A percentile compares a stretch with the other conserved stretches of the same genome.
Evolutionary conservation across 495 filamentous ascomycete genomes (phyloP).

Genomic region (Geoglossum glabrum): DNA sequence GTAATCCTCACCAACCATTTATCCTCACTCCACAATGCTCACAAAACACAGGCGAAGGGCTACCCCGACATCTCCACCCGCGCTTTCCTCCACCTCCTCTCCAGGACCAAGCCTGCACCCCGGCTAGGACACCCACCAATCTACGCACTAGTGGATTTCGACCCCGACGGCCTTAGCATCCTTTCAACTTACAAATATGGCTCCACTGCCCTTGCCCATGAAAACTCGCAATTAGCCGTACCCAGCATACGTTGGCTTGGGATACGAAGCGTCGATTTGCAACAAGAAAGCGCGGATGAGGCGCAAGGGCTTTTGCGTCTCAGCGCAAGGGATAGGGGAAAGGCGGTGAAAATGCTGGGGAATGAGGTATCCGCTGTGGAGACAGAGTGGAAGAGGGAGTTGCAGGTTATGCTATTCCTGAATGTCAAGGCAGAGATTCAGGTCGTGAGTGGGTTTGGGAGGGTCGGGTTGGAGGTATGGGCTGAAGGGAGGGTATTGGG

Average conservation of each 20-base stretch:
- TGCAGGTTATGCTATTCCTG: constrained; percentile 75
- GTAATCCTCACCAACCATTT: constrained; percentile 20
- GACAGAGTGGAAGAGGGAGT: constrained; percentile 35
- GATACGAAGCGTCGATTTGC: constrained; percentile 39
- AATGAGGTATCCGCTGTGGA: constrained; percentile 25
- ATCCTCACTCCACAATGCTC: constrained; percentile 9
- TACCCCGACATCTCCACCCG: constrained; percentile 77
- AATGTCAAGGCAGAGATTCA: constrained; percentile 85
- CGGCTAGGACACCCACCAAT: constrained; percentile 24
- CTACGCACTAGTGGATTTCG: constrained; percentile 59
- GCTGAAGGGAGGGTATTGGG: constrained; percentile 24
- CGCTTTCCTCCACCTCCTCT: constrained; percentile 37
- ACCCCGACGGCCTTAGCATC: constrained; percentile 74
- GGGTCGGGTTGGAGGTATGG: constrained; percentile 39
- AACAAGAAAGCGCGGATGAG: constrained; percentile 11
- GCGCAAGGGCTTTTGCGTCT: constrained; percentile 29
- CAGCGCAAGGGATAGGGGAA: constrained; percentile 43
- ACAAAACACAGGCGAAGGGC: constrained; percentile 49
- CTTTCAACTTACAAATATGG: constrained; percentile 74
- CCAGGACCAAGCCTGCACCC: constrained; percentile 7
- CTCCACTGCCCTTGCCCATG: constrained; percentile 51
- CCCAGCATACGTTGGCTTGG: constrained; percentile 55
- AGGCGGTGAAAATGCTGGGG: constrained; percentile 43
- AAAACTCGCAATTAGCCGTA: constrained; percentile 37
- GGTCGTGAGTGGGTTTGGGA: constrained; percentile 39